Evolutionary conservation across 164 flowering plant species (phyloP), one percentile per base, ranked within the genome.

Genomic region (Malania oleifera): DNA sequence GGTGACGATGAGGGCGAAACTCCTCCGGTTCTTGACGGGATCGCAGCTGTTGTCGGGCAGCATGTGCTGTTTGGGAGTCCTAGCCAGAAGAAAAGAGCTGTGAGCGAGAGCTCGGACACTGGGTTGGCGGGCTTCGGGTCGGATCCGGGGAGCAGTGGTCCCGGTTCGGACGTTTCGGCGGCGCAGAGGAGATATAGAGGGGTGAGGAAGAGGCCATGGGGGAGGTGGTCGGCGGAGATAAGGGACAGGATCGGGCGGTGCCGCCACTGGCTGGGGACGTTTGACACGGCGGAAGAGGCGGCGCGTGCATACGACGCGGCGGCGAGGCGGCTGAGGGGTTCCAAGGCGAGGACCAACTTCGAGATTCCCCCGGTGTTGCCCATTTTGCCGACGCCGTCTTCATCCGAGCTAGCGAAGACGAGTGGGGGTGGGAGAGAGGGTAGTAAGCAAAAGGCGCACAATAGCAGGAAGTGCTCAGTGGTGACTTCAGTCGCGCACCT

Each of bases 151-250:
- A 34, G 1, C 1, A 12, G 38, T 12, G 38, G 37, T 10, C 10
- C 11, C 38, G 38, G 7, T 34, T 1, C 38, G 38, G 66, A 12
- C 13, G 64, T 34, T 40, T 38, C 60, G 46, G 38, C 7, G 38
- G 68, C 8, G 54, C 72, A 72, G 71, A 81, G 66, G 62, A 73
- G 45, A 56, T 89, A 77, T 61, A 75, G 97, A 51, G 93, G 95
- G 1, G 97, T 90, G 31, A 58, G 97, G 43, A 90, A 84, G 80
- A 54, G 97, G 73, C 97, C 91, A 31, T 90, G 97, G 97, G 97
- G 97, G 41, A 69, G 97, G 61, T 90, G 87, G 87, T 90, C 95
- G 46, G 95, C 97, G 39, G 97, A 90, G 80, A 90, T 90, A 53
- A 66, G 97, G 3, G 95, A 90, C 79, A 64, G 92, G 0, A 77